Evolutionary conservation across 179 eudicot species (phyloP).

Genomic region (Heliamphora pulchella): DNA sequence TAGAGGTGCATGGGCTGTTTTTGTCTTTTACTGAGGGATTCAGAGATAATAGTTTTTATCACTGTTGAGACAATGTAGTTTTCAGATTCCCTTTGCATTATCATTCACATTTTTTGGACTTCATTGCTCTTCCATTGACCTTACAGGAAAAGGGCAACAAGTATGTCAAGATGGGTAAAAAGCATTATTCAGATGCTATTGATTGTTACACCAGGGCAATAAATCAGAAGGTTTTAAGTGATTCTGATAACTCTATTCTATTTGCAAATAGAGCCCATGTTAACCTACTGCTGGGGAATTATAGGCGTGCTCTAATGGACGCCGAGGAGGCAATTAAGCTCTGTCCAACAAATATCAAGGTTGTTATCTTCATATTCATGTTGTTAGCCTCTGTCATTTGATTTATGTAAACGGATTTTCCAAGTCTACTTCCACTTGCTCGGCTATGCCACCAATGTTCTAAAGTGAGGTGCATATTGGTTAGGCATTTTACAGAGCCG

Average conservation of each 20-base stretch:
- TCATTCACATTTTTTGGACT: not conserved
- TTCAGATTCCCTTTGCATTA: not conserved
- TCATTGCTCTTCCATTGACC: not conserved
- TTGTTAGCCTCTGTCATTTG: not conserved
- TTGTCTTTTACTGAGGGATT: not conserved
- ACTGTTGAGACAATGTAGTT: not conserved
- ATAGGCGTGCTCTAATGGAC: constrained; percentile 79
- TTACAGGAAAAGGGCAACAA: constrained; percentile 84
- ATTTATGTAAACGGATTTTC: not conserved
- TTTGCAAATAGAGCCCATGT: constrained; percentile 92
- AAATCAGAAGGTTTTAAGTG: constrained; percentile 66
- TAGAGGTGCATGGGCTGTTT: not conserved
- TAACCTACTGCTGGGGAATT: constrained; percentile 73
- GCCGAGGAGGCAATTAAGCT: constrained; percentile 87
- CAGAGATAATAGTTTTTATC: not conserved
- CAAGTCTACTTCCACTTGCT: not conserved
- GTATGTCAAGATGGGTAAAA: constrained; percentile 84
- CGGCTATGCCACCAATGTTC: constrained; percentile 4
- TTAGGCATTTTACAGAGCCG: constrained; percentile 86
- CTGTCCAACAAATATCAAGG: constrained; percentile 68
- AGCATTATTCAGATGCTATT: constrained; percentile 70
- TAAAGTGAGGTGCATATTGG: constrained; percentile 1
- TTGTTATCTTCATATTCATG: constrained; percentile 17
- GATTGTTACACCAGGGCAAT: constrained; percentile 91
- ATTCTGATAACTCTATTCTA: constrained; percentile 58